A percentile compares a stretch with the other conserved stretches of the same genome.
Conservation (phyloP, 176 grass and related monocot species). For the Alopecurus myosuroides region DNA sequence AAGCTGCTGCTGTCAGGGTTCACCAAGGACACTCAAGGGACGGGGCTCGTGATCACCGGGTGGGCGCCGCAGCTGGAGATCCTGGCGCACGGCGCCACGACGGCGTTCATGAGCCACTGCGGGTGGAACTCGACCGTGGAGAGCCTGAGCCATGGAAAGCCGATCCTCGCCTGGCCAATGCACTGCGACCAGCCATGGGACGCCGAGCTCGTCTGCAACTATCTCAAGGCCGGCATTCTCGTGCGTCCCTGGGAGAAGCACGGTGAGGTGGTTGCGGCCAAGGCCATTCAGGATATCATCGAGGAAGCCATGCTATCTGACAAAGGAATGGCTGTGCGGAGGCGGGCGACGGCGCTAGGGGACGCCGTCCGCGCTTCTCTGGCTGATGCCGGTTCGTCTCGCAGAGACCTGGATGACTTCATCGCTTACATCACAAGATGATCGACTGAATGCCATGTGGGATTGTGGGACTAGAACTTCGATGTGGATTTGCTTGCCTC, state of each 20-base stretch:
- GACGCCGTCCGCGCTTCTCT: conserved; percentile 25
- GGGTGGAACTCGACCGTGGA: conserved; percentile 81
- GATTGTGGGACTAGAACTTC: too few species aligned
- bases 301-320: conserved; percentile 28
- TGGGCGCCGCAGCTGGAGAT: conserved; percentile 75
- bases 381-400: conserved; percentile 18
- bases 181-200: conserved; percentile 58
- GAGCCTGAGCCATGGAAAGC: conserved; percentile 56
- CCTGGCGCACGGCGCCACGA: conserved; percentile 30
- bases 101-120: conserved; percentile 72
- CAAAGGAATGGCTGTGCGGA: conserved; percentile 6
- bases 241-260: conserved; percentile 36
- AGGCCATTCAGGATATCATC: conserved; percentile 19
- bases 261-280: neutral
- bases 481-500: too few species aligned
- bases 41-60: conserved; percentile 25
- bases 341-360: conserved; percentile 7
- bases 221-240: conserved; percentile 38
- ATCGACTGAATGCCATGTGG: neutral
- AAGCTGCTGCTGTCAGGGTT: conserved; percentile 22
- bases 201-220: conserved; percentile 29
- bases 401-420: conserved; percentile 35
- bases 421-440: conserved; percentile 40
- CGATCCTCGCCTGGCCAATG: conserved; percentile 57
- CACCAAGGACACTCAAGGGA: conserved; percentile 15